Percentiles rank a stretch among this genome's conserved stretches.
These are phyloP conservation scores for Malassezia caprae DNA, from an alignment of 1,284 basidiomycete species.

Conservation along the genomic window DNA sequence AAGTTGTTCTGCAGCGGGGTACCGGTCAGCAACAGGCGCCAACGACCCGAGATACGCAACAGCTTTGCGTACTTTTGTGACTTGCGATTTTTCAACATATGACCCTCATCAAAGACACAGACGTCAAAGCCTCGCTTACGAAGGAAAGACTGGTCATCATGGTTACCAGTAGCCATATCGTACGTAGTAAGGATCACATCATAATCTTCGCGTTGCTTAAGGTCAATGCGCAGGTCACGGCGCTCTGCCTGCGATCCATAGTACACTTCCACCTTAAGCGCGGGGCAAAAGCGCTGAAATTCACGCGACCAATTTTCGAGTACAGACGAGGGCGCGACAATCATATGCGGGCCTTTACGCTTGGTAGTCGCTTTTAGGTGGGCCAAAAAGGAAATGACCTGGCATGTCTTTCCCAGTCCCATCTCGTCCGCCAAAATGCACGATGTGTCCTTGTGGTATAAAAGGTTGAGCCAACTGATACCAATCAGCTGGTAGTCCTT, in stretches of 20 bases:
- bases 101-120: constrained; percentile 81
- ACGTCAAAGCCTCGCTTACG: constrained; percentile 71
- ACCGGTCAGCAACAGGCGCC: constrained; percentile 86
- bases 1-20: constrained; percentile 77
- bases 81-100: constrained; percentile 90
- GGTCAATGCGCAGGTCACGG: constrained; percentile 62
- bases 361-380: constrained; percentile 68
- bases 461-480: constrained; percentile 89
- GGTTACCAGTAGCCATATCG: constrained; percentile 70
- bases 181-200: constrained; percentile 95
- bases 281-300: constrained; percentile 77
- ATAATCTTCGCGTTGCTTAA: constrained; percentile 58
- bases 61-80: constrained; percentile 87
- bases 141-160: constrained; percentile 83
- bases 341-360: constrained; percentile 69
- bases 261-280: constrained; percentile 76
- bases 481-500: constrained; percentile 96
- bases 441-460: constrained; percentile 70
- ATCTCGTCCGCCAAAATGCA: constrained; percentile 81
- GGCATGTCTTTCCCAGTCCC: constrained; percentile 89
- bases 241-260: constrained; percentile 87
- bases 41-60: constrained; percentile 70
- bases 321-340: constrained; percentile 83
- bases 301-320: constrained; percentile 98
- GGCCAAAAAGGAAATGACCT: constrained; percentile 93